phyloP scores from a whole-genome alignment of 345 rosid species.

The Brassica cretica region DNA sequence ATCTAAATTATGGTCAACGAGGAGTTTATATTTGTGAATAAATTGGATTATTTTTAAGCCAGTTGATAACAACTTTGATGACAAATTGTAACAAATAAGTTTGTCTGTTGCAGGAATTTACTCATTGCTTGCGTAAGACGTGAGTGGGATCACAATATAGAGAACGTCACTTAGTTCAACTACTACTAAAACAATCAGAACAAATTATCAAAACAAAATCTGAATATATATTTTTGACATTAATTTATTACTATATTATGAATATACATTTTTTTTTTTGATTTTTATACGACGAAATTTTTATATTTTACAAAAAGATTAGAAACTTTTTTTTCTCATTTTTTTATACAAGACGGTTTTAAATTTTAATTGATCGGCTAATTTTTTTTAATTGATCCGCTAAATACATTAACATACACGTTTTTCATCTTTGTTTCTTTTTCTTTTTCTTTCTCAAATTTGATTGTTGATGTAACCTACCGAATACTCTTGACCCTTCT shows the following conservation, averaged over 20 bases:
- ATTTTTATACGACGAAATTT: background rate
- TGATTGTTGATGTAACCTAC: constrained; percentile 23
- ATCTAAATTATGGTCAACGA: background rate
- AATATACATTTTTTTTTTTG: too few species aligned
- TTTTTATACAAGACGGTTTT: background rate
- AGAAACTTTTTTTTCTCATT: background rate
- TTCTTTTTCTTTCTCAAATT: background rate
- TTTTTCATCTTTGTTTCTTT: background rate
- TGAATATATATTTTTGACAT: too few species aligned
- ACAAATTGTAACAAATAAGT: constrained; percentile 28
- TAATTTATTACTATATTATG: too few species aligned
- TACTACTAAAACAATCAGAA: constrained; percentile 25
- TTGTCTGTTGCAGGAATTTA: constrained; percentile 36
- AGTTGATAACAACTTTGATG: constrained; percentile 14
- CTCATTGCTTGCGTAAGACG: constrained; percentile 33
- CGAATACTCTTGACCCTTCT: constrained; percentile 14
- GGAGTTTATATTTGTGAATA: constrained; percentile 6
- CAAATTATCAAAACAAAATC: background rate
- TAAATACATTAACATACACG: background rate
- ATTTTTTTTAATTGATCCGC: background rate
- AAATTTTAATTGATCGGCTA: background rate
- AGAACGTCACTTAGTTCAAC: constrained; percentile 28
- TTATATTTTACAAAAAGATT: too few species aligned
- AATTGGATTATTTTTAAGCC: background rate
- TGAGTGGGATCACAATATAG: background rate